Evolutionary conservation across 2,329 filamentous ascomycete genomes (phyloP).

Genomic region (Niveomyces coronatus): DNA sequence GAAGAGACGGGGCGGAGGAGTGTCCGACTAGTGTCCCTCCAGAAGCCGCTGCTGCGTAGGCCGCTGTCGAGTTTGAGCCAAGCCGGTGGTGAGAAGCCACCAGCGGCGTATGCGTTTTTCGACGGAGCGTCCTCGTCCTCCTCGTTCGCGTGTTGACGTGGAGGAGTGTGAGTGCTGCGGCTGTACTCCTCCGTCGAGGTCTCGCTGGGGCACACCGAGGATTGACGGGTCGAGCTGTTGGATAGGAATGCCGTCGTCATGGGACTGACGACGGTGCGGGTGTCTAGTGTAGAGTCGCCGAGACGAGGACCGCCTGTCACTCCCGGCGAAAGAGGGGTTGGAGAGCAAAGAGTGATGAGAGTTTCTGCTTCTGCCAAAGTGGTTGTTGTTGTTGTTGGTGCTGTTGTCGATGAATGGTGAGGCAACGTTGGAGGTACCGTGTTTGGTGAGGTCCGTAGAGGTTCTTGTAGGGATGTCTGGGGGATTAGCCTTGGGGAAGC

Average conservation of each 20-base stretch:
- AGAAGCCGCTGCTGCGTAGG: constrained; percentile 48
- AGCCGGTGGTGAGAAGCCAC: constrained; percentile 50
- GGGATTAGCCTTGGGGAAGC: no score
- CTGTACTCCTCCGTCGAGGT: constrained; percentile 22
- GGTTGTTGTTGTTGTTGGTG: constrained; percentile 3
- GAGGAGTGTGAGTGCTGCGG: constrained; percentile 10
- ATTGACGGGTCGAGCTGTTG: constrained; percentile 19
- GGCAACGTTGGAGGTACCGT: no score
- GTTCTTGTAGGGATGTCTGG: no score
- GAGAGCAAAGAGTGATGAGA: neutral
- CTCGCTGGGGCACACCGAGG: constrained; percentile 23
- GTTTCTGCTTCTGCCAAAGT: neutral
- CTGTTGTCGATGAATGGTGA: constrained; percentile 6
- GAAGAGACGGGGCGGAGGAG: no score
- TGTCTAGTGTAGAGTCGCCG: constrained; percentile 45
- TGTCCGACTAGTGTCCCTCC: constrained; percentile 37
- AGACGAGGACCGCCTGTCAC: constrained; percentile 28
- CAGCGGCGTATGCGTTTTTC: constrained; percentile 38
- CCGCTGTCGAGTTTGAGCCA: constrained; percentile 53
- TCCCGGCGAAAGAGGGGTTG: neutral
- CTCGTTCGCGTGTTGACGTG: no score
- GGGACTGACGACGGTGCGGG: constrained; percentile 38
- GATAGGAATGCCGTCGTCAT: constrained; percentile 4
- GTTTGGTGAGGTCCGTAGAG: no score
- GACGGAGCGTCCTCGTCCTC: constrained; percentile 35